A percentile compares a stretch with the other conserved stretches of the same genome.
Evolutionary conservation across 257 asterid species (phyloP).

Genomic region (Anisodus tanguticus): DNA sequence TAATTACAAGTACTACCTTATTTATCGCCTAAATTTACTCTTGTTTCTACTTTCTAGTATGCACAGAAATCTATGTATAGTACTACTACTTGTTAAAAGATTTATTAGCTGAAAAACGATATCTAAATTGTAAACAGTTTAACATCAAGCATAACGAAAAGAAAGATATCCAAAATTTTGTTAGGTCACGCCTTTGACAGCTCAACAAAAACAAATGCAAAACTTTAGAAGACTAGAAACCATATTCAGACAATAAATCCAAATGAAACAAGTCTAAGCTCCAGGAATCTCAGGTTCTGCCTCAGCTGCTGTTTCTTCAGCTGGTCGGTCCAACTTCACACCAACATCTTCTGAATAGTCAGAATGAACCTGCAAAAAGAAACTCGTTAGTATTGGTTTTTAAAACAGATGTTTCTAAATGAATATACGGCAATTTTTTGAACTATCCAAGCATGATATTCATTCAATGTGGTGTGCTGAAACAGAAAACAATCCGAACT

Average conservation of each 20-base stretch:
- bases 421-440: not conserved
- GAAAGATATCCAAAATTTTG: constrained; percentile 21
- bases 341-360: constrained; percentile 54
- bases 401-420: not conserved
- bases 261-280: constrained; percentile 38
- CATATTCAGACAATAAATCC: constrained; percentile 7
- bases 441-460: not conserved
- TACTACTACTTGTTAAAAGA: not conserved
- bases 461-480: not conserved
- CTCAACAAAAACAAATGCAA: constrained; percentile 26
- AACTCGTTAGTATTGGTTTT: not conserved
- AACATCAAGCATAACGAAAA: constrained; percentile 22
- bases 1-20: too few relatives aligned
- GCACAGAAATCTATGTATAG: not conserved
- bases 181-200: constrained; percentile 17
- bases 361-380: constrained; percentile 44
- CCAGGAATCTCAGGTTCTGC: constrained; percentile 45
- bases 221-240: constrained; percentile 18
- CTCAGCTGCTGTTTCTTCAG: constrained; percentile 48
- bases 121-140: constrained; percentile 16
- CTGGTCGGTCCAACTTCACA: constrained; percentile 48
- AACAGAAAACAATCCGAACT: not conserved
- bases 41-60: not conserved
- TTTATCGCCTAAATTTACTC: not conserved
- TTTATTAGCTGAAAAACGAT: not conserved